Percentiles rank a stretch among this genome's conserved stretches.
Evolutionary conservation across 495 filamentous ascomycete genomes (phyloP).

Genomic region (Hamigera avellanea): DNA sequence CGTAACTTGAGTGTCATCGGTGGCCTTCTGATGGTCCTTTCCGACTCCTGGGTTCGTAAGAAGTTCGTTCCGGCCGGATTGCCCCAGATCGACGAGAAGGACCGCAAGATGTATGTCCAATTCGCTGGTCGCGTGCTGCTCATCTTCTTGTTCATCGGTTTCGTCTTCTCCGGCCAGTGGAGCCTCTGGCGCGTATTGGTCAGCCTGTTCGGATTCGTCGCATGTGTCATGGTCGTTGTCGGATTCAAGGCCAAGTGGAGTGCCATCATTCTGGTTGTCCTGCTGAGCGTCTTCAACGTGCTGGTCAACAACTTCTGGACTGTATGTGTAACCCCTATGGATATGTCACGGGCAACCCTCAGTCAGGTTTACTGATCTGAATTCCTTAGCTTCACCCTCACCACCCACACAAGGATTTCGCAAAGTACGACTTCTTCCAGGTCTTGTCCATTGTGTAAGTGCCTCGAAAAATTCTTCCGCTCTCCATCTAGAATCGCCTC

Average conservation of each 20-base stretch:
- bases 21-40: slow-evolving; percentile 93
- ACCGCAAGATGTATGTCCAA: slow-evolving; percentile 99
- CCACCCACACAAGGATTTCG: slow-evolving; percentile 98
- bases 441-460: slow-evolving; percentile 94
- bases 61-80: slow-evolving; percentile 91
- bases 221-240: slow-evolving; percentile 97
- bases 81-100: slow-evolving; percentile 92
- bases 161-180: slow-evolving; percentile 93
- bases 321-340: slow-evolving; percentile 44
- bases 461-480: not conserved
- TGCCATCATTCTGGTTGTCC: slow-evolving; percentile 83
- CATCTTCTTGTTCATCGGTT: slow-evolving; percentile 94
- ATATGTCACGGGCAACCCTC: not conserved
- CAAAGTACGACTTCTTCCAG: slow-evolving; percentile 99
- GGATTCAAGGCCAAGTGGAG: slow-evolving; percentile 99
- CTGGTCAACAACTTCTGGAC: slow-evolving; percentile 99
- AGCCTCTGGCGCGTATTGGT: slow-evolving; percentile 74
- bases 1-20: slow-evolving; percentile 96
- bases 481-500: not conserved
- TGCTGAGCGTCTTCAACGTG: slow-evolving; percentile 92
- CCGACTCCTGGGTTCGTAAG: slow-evolving; percentile 96
- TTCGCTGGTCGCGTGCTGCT: slow-evolving; percentile 90
- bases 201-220: slow-evolving; percentile 69
- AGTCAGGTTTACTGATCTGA: slow-evolving; percentile 11
- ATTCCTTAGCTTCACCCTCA: slow-evolving; percentile 75